Percentiles rank a stretch among this genome's conserved stretches.
These are phyloP conservation scores for Pseudogymnoascus sp. DNA, from an alignment of 2,329 filamentous ascomycete species.

Conservation along the genomic window DNA sequence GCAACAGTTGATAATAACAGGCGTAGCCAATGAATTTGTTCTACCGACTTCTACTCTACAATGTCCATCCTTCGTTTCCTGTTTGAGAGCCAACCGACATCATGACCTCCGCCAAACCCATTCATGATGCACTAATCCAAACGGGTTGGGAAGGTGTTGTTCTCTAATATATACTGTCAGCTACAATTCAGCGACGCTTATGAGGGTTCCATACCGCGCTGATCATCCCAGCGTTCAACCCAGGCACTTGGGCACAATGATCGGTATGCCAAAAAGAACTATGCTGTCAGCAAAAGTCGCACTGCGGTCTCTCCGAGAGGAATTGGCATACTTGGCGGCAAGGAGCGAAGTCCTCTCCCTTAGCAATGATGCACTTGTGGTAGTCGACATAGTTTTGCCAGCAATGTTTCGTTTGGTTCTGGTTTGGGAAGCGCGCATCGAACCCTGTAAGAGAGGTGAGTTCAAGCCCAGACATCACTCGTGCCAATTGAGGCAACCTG, in stretches of 20 bases:
- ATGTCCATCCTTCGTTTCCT: background rate
- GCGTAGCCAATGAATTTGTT: slow-evolving; percentile 4
- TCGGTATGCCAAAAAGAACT: slow-evolving; percentile 97
- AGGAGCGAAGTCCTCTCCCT: slow-evolving; percentile 96
- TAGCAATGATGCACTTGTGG: slow-evolving; percentile 98
- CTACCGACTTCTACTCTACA: slow-evolving; percentile 8
- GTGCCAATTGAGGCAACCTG: background rate
- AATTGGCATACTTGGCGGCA: slow-evolving; percentile 73
- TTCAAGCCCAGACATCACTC: background rate
- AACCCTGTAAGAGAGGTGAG: slow-evolving; percentile 55
- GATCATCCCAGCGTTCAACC: slow-evolving; percentile 93
- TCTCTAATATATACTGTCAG: slow-evolving; percentile 38
- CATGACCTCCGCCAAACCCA: background rate
- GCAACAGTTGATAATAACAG: background rate
- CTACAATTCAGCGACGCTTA: slow-evolving; percentile 21
- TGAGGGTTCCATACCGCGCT: slow-evolving; percentile 65
- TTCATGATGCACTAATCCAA: slow-evolving; percentile 41
- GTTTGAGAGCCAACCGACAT: background rate
- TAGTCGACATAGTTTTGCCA: slow-evolving; percentile 99
- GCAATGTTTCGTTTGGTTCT: slow-evolving; percentile 99
- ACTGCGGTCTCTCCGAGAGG: slow-evolving; percentile 16
- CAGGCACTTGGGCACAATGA: slow-evolving; percentile 95
- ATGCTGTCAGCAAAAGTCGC: slow-evolving; percentile 20
- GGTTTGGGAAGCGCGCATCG: slow-evolving; percentile 97
- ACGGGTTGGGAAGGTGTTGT: slow-evolving; percentile 60